Conservation (phyloP, 192 early-diverging fungal genomes). For the Coemansia sp. region DNA sequence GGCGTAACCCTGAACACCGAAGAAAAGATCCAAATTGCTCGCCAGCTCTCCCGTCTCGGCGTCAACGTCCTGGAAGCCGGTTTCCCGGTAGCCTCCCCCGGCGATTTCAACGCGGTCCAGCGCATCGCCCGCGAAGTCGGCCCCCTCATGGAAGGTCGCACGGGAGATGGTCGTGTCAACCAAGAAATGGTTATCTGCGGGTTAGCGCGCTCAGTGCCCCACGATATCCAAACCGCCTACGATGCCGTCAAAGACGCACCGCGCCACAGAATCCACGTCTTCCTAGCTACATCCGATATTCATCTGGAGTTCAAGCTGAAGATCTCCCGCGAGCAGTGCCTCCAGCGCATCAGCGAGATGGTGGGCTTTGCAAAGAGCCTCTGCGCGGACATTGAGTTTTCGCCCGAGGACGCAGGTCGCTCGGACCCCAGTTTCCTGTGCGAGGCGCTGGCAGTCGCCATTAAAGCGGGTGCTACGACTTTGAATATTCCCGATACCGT, state of each 20-base stretch:
- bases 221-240: conserved; percentile 85
- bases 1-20: conserved; percentile 89
- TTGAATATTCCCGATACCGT: conserved; percentile 99
- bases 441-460: conserved; percentile 75
- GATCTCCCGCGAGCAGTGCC: conserved; percentile 83
- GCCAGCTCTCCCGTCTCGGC: conserved; percentile 87
- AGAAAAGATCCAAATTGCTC: conserved; percentile 95
- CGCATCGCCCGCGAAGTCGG: conserved; percentile 93
- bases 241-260: conserved; percentile 90
- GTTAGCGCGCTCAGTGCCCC: conserved; percentile 78
- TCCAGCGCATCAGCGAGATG: conserved; percentile 72
- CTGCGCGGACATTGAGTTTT: conserved; percentile 90
- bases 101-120: conserved; percentile 94
- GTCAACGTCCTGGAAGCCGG: conserved; percentile 97
- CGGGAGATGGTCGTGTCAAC: conserved; percentile 57
- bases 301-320: conserved; percentile 94
- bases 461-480: conserved; percentile 89
- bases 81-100: conserved; percentile 90
- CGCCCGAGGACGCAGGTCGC: conserved; percentile 91
- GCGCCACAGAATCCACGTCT: conserved; percentile 85
- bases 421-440: conserved; percentile 88
- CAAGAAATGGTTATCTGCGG: conserved; percentile 87
- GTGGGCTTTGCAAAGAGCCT: conserved; percentile 77
- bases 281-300: conserved; percentile 95
- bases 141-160: conserved; percentile 75